A percentile compares a stretch with the other conserved stretches of the same genome.
Conservation (phyloP, 2,329 filamentous ascomycete species). For the Spiromastix sp. region DNA sequence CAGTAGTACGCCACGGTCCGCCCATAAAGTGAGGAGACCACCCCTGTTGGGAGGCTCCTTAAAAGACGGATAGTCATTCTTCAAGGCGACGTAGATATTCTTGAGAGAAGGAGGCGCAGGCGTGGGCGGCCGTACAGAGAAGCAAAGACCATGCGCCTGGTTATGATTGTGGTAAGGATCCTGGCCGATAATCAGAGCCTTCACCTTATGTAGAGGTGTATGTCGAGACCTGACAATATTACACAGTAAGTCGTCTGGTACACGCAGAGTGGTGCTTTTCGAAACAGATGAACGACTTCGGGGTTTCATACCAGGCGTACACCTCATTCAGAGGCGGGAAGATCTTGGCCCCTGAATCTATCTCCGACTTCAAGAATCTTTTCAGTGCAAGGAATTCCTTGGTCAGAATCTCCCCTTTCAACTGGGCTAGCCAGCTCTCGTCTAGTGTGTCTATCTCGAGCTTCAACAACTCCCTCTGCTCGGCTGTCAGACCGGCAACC, state of each 20-base stretch:
- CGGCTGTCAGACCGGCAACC: constrained; percentile 65
- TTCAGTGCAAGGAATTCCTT: constrained; percentile 82
- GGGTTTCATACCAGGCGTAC: constrained; percentile 86
- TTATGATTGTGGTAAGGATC: constrained; percentile 95
- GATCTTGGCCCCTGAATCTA: constrained; percentile 60
- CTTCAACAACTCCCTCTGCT: constrained; percentile 72
- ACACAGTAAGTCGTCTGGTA: neutral
- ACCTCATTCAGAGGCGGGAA: constrained; percentile 84
- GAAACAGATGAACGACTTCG: too few species aligned
- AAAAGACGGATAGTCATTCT: constrained; percentile 80
- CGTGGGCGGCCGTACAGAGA: constrained; percentile 85
- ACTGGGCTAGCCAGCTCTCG: constrained; percentile 77
- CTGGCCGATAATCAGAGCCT: constrained; percentile 87
- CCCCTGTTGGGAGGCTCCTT: constrained; percentile 62
- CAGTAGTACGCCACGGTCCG: constrained; percentile 81
- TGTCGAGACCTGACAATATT: constrained; percentile 79
- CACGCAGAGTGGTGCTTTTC: too few species aligned
- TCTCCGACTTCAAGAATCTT: constrained; percentile 72
- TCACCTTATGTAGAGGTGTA: constrained; percentile 79
- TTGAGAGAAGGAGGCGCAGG: constrained; percentile 77
- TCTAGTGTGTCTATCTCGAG: constrained; percentile 89
- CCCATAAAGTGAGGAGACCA: constrained; percentile 86
- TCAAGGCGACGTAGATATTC: constrained; percentile 86
- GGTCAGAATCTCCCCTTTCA: constrained; percentile 75
- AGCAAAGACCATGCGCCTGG: constrained; percentile 92